Evolutionary conservation across 2,329 filamentous ascomycete genomes (phyloP), one percentile per base, ranked within the genome.

Genomic region (Colletotrichum filicis): DNA sequence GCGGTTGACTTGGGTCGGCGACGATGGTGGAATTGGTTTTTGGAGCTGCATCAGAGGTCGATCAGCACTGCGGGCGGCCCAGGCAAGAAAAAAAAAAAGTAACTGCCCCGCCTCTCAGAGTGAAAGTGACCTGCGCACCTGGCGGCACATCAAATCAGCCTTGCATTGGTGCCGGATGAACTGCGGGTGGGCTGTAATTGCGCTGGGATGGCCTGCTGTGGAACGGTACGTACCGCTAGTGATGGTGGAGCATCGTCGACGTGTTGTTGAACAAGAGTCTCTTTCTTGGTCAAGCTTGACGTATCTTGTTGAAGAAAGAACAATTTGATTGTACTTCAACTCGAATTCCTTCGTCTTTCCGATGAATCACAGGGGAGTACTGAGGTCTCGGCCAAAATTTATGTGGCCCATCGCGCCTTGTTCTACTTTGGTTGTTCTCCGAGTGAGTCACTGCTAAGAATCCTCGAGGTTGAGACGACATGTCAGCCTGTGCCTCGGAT

Each of bases 1-100:
- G 64, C 8, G 58, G 42, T 49, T 64, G 55, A 74, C 62, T 73
- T 74, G 74, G 72, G 74, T 74, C 68, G 74, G 74, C 68, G 74
- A 75, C 74, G 74, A 75, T 71, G 66, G 52, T 61, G 64, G 73
- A 55, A 56, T 59, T 62, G 56, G 46, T 65, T 55, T 56, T 52
- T 32, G 56, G 57, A 56, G 61, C 53, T 63, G 59, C 63, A 32
- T 68, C 73, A 60, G 56, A 61, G 73, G 58, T 59, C 30, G 42
- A 6, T 26, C 58, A 26, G 62, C 62, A 46, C 42, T 35, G 35
- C 53, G 35, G 30, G 6, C 22, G 22, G 35, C 58, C 37, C 37
- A 42, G 58, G 57, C 30, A n/a, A 16, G 11, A 52, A 7, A 32
- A 11, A 63, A 35, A 60, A 66, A 63, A 68, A 65, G 58, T 55